These are phyloP conservation scores for Penicillium maclennaniae DNA, from an alignment of 495 filamentous ascomycete genomes.

Conservation along the genomic window DNA sequence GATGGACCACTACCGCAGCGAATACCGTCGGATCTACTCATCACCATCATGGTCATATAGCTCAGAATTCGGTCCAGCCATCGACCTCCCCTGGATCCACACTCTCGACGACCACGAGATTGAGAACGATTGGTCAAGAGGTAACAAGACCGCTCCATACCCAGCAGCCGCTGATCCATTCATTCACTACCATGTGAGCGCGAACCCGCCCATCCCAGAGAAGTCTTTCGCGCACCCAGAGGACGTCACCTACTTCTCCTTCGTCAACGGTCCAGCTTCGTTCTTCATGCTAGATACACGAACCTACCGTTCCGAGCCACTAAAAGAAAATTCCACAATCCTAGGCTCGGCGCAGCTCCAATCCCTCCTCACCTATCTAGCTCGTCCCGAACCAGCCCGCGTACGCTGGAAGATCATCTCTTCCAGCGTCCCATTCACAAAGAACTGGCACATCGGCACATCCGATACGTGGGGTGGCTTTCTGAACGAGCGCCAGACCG, in stretches of 20 bases:
- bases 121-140: constrained; percentile 77
- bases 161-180: constrained; percentile 78
- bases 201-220: constrained; percentile 69
- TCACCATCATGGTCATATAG: constrained; percentile 77
- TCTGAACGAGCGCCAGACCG: constrained; percentile 66
- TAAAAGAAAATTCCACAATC: constrained; percentile 70
- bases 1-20: constrained; percentile 73
- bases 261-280: constrained; percentile 80
- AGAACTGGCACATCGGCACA: constrained; percentile 85
- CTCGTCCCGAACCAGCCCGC: constrained; percentile 60
- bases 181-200: constrained; percentile 74
- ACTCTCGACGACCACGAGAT: constrained; percentile 97
- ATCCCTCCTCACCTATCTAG: constrained; percentile 75
- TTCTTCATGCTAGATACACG: constrained; percentile 96
- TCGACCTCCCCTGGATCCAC: constrained; percentile 88
- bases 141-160: constrained; percentile 69
- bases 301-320: constrained; percentile 68
- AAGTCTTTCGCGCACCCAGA: constrained; percentile 34
- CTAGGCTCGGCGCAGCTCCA: constrained; percentile 75
- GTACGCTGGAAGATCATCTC: constrained; percentile 92
- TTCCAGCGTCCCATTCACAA: constrained; percentile 87
- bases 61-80: constrained; percentile 40
- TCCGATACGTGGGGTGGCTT: constrained; percentile 93
- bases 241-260: constrained; percentile 75
- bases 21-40: constrained; percentile 90